Evolutionary conservation across 352 stramenopile genomes (phyloP), one percentile per base, ranked within the genome.

Genomic region (Elongisporangium anandrum): DNA sequence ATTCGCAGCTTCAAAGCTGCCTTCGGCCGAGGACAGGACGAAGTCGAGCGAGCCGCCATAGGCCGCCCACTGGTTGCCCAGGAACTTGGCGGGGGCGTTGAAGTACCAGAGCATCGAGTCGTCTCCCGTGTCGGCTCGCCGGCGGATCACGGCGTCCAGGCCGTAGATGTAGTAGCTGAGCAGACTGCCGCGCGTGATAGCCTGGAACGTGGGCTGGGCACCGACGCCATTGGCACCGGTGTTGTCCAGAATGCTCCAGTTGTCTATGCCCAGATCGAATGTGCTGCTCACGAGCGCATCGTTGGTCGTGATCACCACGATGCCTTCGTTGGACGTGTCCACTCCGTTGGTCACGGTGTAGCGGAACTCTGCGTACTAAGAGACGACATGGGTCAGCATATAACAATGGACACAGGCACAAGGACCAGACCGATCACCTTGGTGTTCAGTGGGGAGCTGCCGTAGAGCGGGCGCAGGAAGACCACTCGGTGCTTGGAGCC

Each of bases 21-120:
- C 91, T 63, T 94, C 88, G 38, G 92, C 92, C 9, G 89, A 94
- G 47, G 87, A 95, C 8, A 98, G 69, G 19, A 92, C 84, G 62
- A 98, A 98, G 45, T 94, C 77, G 29, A 98, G 74, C 5, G 70
- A 85, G 8, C 93, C 93, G n/a, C 81, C 87, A 70, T 98, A 97
- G 16, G 87, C 75, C 3, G 85, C 69, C 73, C 87, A 95, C 10
- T 95, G 79, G 65, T 97, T 96, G 21, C 90, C 90, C 0, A 90
- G 75, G 63, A 97, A 97, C 48, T 96, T 94, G 21, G 66, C 50
- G 0, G 87, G 85, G 0, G 87, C 87, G 2, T 59, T 68, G 60
- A 98, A 98, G 61, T 95, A 90, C 90, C 90, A 98, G 6, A 92
- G 77, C 66, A 87, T 70, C 2, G 70, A 63, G 64, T 97, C 84